These are phyloP conservation scores for Solanum pinnatisectum DNA, from an alignment of 257 asterid genomes.

Conservation along the genomic window DNA sequence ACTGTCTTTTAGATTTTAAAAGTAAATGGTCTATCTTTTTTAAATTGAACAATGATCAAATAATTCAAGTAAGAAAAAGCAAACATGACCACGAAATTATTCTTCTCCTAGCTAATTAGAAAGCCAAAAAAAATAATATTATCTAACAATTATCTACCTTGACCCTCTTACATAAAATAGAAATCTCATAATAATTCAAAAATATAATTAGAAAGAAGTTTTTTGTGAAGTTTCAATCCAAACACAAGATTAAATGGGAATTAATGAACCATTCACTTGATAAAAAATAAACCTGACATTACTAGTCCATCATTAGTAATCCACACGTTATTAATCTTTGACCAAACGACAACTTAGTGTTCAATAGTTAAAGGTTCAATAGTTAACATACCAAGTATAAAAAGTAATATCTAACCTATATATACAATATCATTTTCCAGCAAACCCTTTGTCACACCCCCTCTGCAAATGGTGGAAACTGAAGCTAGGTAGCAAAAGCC, in stretches of 20 bases:
- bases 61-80: not conserved
- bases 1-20: too few species aligned
- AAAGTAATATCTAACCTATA: not conserved
- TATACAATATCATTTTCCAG: not conserved
- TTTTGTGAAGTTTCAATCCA: too few species aligned
- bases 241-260: not conserved
- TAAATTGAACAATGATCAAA: too few species aligned
- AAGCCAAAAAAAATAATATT: not conserved
- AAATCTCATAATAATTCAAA: not conserved
- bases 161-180: not conserved
- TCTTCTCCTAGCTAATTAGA: not conserved
- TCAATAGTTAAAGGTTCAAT: constrained; percentile 18
- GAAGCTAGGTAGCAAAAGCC: not conserved
- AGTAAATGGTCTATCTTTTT: too few species aligned
- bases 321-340: too few species aligned
- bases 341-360: not conserved
- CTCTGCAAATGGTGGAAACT: not conserved
- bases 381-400: not conserved
- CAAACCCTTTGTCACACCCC: not conserved
- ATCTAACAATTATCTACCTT: not conserved
- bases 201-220: too few species aligned
- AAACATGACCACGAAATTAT: not conserved
- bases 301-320: not conserved
- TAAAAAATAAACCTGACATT: too few species aligned
- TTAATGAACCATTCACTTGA: not conserved